These are phyloP conservation scores for Lactarius sanguifluus DNA, from an alignment of 768 basidiomycete genomes.

Conservation along the genomic window DNA sequence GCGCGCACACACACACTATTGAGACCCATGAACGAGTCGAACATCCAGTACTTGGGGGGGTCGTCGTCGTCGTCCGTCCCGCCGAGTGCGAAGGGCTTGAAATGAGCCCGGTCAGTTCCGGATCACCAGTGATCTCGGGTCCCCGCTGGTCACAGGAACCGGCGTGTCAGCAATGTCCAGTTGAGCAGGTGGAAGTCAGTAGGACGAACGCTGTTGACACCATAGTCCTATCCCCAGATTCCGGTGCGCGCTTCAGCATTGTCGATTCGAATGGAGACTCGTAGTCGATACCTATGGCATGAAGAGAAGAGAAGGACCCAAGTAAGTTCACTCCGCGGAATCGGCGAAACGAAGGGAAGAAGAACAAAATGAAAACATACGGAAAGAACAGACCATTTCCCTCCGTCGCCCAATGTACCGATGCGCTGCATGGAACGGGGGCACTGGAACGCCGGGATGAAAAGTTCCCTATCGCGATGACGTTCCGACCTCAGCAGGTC, in stretches of 20 bases:
- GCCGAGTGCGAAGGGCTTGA: slow-evolving; percentile 40
- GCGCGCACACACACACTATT: slow-evolving; percentile 38
- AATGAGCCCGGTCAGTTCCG: slow-evolving; percentile 42
- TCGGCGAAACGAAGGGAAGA: no score
- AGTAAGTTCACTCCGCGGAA: no score
- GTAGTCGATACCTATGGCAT: no score
- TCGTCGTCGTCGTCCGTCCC: slow-evolving; percentile 41
- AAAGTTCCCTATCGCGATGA: slow-evolving; percentile 45
- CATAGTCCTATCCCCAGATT: slow-evolving; percentile 45
- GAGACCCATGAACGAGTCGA: slow-evolving; percentile 59
- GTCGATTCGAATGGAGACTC: no score
- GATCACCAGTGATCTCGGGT: slow-evolving; percentile 41
- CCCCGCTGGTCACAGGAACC: slow-evolving; percentile 38
- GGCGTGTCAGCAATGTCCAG: neutral
- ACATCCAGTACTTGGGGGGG: slow-evolving; percentile 55
- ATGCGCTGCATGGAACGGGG: slow-evolving; percentile 40
- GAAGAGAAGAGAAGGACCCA: no score
- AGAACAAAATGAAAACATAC: no score
- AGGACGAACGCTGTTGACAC: slow-evolving; percentile 37
- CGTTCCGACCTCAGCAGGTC: no score
- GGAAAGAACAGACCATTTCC: no score
- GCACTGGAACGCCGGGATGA: slow-evolving; percentile 49
- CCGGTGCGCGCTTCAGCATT: slow-evolving; percentile 43
- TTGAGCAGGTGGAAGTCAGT: no score
- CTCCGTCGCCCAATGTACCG: slow-evolving; percentile 31